Evolutionary conservation across 805 yeast genomes (phyloP), one percentile per base, ranked within the genome.

Genomic region (Suhomyces faveliae): DNA sequence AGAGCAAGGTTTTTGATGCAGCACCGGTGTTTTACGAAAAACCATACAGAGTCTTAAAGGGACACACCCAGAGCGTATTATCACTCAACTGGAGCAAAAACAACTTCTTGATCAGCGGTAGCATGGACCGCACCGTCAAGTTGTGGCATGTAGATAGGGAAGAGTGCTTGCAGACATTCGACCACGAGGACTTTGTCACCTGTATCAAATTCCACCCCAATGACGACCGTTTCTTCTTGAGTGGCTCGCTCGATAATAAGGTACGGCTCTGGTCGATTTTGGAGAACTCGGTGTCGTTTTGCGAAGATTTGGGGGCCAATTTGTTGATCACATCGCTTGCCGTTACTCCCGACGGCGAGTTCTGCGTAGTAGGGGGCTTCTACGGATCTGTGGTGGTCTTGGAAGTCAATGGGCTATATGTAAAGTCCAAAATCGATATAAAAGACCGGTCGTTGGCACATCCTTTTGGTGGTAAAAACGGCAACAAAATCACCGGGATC

Each of bases 41-140:
- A 9, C 96, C 97, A 0, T 61, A 74, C 12, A 73, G 79, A 24
- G 76, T 76, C 11, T 85, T 81, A 51, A 65, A 62, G 37, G 94
- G 87, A 13, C 97, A 92, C 64, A 64, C 78, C 0, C 79, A 78
- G 40, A 86, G 89, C 49, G 76, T 92, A 12, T 63, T 89, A n/a
- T 80, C 87, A 9, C 60, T 91, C 27, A 88, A 87, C 57, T 91
- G 97, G 97, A 85, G 95, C 44, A 85, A 84, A 56, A 90, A 89
- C 66, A 85, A 85, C 61, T 91, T 91, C 56, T 62, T 92, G 24
- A 62, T 89, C 1, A 76, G 94, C 0, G 84, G 94, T 3, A 86
- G 96, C 1, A 86, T 87, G 85, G 98, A 91, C 66, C 78, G 80
- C 52, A 85, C 95, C 0, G 96, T 83, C 2, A 79, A 80, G 53